Evolutionary conservation across 306 rosid species (phyloP), one percentile per base, ranked within the genome.

Genomic region (Malus sieversii): DNA sequence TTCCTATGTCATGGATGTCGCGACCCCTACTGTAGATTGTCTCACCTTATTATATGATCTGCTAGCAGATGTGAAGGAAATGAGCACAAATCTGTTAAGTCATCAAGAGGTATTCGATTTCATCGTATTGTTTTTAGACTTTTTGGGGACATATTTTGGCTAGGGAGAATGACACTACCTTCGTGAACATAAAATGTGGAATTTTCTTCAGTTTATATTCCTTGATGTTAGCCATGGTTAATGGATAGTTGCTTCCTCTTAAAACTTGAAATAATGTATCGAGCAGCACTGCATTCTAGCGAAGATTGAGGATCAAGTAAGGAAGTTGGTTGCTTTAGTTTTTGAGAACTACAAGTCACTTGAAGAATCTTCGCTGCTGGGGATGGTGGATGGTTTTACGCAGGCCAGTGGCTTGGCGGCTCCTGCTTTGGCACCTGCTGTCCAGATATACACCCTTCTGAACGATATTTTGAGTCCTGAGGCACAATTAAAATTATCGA

Each of bases 281-380:
- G 19, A 23, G 33, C 84, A 85, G 86, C 77, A 85, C 19, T 84
- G 86, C 46, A 74, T 80, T 60, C 70, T 82, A 51, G 62, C 64
- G 4, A 76, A 70, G 72, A 82, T 72, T n/a, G 71, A 80, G 38
- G 82, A 82, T 66, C 86, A 71, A 83, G 74, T 77, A 52, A 53
- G 75, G 10, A 73, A 79, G 77, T n/a, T 73, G 48, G 73, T 82
- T 80, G 76, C 77, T 65, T 72, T 76, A 76, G 82, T 73, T 48
- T 82, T 85, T 59, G 84, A 76, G 75, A 81, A 84, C 62, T 81
- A 84, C 75, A 84, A 81, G 80, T 81, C 85, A 4, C 85, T 84
- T 30, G 81, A 81, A 59, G 87, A 80, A 71, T 67, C 77, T 29
- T 69, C 68, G 1, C 75, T 73, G 10, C 67, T 71, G 14, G 89